Conservation (phyloP, 164 flowering plant genomes). For the Protea cynaroides region DNA sequence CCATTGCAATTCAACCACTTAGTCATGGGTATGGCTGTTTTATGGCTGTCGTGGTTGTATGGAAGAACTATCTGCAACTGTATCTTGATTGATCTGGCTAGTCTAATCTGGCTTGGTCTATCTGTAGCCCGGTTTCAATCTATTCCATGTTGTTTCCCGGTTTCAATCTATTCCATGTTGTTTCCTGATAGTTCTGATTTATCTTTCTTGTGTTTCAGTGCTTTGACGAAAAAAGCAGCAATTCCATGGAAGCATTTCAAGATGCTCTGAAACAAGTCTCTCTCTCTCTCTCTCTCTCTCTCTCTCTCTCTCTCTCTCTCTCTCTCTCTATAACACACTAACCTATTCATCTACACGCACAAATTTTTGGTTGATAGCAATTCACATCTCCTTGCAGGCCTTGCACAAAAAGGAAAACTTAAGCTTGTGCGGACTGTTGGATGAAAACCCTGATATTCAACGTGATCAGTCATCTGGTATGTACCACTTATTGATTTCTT, state of each 20-base stretch:
- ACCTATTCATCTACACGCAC: too few species aligned
- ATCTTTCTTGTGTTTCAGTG: slow-evolving; percentile 18
- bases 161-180: too few species aligned
- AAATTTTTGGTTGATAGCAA: neutral
- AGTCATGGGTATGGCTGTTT: too few species aligned
- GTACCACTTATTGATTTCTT: neutral
- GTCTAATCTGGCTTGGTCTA: too few species aligned
- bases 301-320: too few species aligned
- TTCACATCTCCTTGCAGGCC: slow-evolving; percentile 23
- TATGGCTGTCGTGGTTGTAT: too few species aligned
- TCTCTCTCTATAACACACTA: too few species aligned
- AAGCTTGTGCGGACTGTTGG: slow-evolving; percentile 12
- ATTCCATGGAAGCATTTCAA: slow-evolving; percentile 27
- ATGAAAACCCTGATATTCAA: slow-evolving; percentile 17
- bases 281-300: neutral
- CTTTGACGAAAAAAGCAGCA: slow-evolving; percentile 28
- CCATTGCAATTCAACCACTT: too few species aligned
- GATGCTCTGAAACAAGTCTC: slow-evolving; percentile 30
- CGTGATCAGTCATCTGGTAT: slow-evolving; percentile 27
- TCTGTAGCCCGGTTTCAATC: too few species aligned
- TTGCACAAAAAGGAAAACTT: slow-evolving; percentile 15
- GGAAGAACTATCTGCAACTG: too few species aligned
- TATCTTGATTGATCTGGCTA: too few species aligned
- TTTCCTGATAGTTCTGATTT: slow-evolving; percentile 3
- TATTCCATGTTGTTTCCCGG: too few species aligned